Base-by-base conservation (phyloP, 805 yeast species). In the Blastobotrys americana region DNA sequence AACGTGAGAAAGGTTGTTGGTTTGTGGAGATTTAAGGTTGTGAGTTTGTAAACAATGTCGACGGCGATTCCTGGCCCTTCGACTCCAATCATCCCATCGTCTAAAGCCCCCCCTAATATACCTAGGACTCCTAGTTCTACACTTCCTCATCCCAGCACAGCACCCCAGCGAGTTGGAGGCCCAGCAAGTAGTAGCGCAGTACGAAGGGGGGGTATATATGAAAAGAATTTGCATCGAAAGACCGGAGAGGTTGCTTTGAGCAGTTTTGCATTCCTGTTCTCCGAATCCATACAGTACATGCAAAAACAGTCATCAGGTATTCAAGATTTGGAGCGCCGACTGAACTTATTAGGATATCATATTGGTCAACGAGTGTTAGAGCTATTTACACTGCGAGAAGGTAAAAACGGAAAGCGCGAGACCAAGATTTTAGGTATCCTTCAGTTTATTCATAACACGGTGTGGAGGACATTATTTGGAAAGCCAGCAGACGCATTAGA, bases 401-500 rank as follows among this genome's bases (percentile, higher is more conserved):
- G 88, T 27, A 71, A 70, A 53, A 67, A 73, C 21, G 78, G 82
- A 17, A 81, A 79, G 55, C 73, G 94, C 49, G 89, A 82, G 51
- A 69, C 73, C 6, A 73, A 74, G 41, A 71, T 82, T 15, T 72
- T 89, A 31, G 86, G 84, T 36, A 73, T 81, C 8, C 63, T 82
- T 43, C 87, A 82, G 57, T 84, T 82, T 56, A 77, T 87, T 4
- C 84, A 83, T 52, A 74, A 84, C 0, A 71, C 75, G 2, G 71
- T 87, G 15, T 87, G 95, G 95, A 73, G 70, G 47, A 66, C 79
- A 2, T 60, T 85, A 9, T 87, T 87, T 65, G 90, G 88, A 5
- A 74, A 73, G 52, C 66, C 76, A 0, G 84, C 95, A 16, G 88
- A 85, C 56, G 83, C 78, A 27, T 63, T 87, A 43, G 93, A 87